Conservation (phyloP, 768 basidiomycete species). For the Phaeotremella fagi region DNA sequence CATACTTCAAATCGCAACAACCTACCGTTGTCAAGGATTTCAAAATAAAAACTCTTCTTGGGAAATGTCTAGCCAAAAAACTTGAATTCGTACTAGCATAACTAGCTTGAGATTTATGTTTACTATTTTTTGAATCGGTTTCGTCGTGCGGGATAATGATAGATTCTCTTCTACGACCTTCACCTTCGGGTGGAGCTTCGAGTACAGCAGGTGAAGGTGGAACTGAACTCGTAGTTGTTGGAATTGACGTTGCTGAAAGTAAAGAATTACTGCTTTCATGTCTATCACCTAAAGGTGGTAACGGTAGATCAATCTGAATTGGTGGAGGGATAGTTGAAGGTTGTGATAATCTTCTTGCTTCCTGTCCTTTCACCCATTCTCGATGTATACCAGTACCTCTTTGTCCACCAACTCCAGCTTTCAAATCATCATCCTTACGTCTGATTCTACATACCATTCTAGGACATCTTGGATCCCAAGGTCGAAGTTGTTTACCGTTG, state of each 20-base stretch:
- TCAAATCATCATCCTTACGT: conserved; percentile 73
- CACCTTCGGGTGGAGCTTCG: conserved; percentile 40
- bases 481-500: conserved; percentile 66
- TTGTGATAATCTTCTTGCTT: conserved; percentile 28
- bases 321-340: conserved; percentile 7
- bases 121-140: conserved; percentile 18
- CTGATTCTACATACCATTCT: conserved; percentile 77
- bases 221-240: conserved; percentile 8
- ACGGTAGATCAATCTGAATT: background rate
- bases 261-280: background rate
- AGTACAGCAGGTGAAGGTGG: conserved; percentile 22
- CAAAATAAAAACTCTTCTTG: conserved; percentile 84
- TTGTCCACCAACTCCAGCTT: conserved; percentile 86
- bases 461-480: conserved; percentile 67
- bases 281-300: no score
- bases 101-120: conserved; percentile 62
- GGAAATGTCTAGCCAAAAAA: conserved; percentile 69
- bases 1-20: background rate
- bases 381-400: conserved; percentile 77
- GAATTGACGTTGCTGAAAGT: conserved; percentile 4
- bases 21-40: conserved; percentile 77
- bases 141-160: conserved; percentile 19
- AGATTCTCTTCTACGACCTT: conserved; percentile 35
- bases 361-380: conserved; percentile 67
- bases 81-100: conserved; percentile 79